Conservation (phyloP, 2,329 filamentous ascomycete species). For the Penicillium sp. region DNA sequence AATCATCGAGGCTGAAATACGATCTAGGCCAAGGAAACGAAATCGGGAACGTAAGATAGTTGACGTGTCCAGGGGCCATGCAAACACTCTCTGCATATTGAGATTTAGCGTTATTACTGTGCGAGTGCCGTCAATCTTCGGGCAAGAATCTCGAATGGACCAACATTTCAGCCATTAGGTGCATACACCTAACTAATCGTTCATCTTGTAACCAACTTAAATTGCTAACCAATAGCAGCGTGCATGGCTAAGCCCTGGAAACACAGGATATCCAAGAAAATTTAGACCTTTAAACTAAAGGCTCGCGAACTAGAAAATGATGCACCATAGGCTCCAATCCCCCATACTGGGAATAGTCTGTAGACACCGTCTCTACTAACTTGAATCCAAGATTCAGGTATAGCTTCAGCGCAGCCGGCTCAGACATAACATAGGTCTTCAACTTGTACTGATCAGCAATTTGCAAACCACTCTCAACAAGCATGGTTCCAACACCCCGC, state of each 20-base stretch:
- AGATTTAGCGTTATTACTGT: too few species aligned
- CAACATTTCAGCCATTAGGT: too few species aligned
- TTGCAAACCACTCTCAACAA: not conserved
- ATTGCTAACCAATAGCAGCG: not conserved
- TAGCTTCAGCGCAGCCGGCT: not conserved
- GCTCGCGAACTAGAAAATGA: not conserved
- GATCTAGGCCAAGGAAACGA: conserved; percentile 4
- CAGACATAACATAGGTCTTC: not conserved
- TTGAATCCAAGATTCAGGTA: not conserved
- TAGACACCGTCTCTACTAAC: not conserved
- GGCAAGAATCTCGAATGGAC: too few species aligned
- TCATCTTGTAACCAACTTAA: not conserved
- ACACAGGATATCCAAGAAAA: not conserved
- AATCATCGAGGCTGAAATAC: not conserved
- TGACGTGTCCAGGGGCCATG: not conserved
- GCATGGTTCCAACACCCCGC: not conserved
- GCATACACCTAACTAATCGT: too few species aligned
- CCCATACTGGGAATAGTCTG: not conserved
- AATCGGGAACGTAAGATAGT: not conserved
- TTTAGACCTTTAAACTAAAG: not conserved
- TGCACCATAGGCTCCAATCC: not conserved
- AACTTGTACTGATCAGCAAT: not conserved
- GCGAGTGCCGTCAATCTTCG: too few species aligned
- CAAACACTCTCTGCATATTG: too few species aligned
- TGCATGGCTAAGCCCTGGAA: too few species aligned